Percentiles rank a stretch among this genome's conserved stretches.
Evolutionary conservation across 192 early-diverging fungal species (phyloP).

Genomic region (Linnemannia elongata): DNA sequence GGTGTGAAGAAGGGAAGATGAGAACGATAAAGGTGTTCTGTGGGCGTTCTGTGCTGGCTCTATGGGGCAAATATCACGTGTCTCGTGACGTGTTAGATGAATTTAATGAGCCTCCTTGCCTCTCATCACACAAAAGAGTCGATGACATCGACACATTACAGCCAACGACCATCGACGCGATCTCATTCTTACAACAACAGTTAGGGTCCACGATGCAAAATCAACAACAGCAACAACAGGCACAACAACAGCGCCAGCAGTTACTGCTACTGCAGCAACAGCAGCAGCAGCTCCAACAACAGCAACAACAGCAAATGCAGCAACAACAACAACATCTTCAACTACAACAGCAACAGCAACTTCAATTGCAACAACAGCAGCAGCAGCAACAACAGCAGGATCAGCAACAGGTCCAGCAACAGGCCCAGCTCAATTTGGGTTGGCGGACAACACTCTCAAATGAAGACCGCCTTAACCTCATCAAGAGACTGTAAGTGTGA

Average conservation of each 20-base stretch:
- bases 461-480: constrained; percentile 34
- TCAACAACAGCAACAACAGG: constrained; percentile 20
- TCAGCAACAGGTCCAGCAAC: constrained; percentile 25
- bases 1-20: background rate
- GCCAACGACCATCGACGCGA: background rate
- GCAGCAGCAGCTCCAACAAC: constrained; percentile 14
- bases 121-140: background rate
- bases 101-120: background rate
- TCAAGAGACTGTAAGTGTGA: constrained; percentile 32
- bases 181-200: constrained; percentile 4
- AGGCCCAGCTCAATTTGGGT: constrained; percentile 8
- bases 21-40: background rate
- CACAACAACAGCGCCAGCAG: constrained; percentile 20
- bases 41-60: background rate
- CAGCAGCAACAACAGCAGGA: constrained; percentile 13
- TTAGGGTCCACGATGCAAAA: background rate
- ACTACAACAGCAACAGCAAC: constrained; percentile 10
- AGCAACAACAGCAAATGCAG: constrained; percentile 27
- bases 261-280: constrained; percentile 1
- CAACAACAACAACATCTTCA: constrained; percentile 12
- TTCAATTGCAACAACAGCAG: constrained; percentile 25
- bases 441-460: constrained; percentile 25
- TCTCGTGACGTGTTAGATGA: background rate
- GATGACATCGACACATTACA: background rate
- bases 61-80: background rate